Conservation (phyloP, 352 stramenopile species). For the Phytopythium helicoides region DNA sequence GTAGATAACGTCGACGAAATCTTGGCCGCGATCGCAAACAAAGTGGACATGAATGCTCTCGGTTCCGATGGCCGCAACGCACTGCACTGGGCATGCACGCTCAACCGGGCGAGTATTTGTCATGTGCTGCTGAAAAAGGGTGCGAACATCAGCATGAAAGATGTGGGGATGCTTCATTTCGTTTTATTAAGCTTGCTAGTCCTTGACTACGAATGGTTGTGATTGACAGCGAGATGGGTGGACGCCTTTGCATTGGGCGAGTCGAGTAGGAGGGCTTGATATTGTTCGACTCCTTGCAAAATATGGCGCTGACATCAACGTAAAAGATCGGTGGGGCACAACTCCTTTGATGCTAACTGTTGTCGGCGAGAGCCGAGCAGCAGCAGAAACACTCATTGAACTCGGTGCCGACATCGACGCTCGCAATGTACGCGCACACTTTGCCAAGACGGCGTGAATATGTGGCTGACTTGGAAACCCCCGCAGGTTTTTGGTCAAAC, state of each 20-base stretch:
- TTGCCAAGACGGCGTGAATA: neutral
- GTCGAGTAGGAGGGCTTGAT: slow-evolving; percentile 67
- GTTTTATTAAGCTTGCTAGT: slow-evolving; percentile 38
- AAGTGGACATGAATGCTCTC: slow-evolving; percentile 70
- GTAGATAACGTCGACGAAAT: slow-evolving; percentile 77
- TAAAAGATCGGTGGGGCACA: slow-evolving; percentile 72
- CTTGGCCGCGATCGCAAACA: slow-evolving; percentile 63
- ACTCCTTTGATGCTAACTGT: slow-evolving; percentile 81
- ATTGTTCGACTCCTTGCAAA: slow-evolving; percentile 79
- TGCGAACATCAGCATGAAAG: slow-evolving; percentile 71
- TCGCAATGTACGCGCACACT: slow-evolving; percentile 63
- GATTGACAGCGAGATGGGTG: slow-evolving; percentile 56
- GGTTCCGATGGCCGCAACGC: slow-evolving; percentile 76
- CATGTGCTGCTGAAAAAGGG: slow-evolving; percentile 84
- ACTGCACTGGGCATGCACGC: slow-evolving; percentile 74
- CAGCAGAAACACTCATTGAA: slow-evolving; percentile 64
- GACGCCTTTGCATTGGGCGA: slow-evolving; percentile 77
- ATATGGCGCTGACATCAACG: slow-evolving; percentile 68
- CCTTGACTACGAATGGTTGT: slow-evolving; percentile 9
- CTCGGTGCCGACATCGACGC: slow-evolving; percentile 65
- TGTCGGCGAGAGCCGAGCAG: slow-evolving; percentile 59
- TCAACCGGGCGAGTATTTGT: slow-evolving; percentile 74
- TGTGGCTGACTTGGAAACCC: neutral
- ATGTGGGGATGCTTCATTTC: slow-evolving; percentile 24
- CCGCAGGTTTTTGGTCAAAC: slow-evolving; percentile 73